Conservation (phyloP, 805 yeast genomes). For the Martiniozyma abietophila region DNA sequence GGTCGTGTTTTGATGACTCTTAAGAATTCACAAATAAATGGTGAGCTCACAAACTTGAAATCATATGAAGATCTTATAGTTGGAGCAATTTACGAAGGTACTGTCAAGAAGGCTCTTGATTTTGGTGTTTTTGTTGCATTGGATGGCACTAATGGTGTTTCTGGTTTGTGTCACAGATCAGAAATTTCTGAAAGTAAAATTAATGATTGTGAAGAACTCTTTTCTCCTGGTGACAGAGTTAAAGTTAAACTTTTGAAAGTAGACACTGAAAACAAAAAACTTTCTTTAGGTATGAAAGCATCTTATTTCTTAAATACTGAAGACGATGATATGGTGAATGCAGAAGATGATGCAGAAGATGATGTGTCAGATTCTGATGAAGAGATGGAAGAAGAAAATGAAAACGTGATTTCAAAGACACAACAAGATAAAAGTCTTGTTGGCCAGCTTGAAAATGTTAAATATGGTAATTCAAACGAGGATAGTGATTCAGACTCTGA, state of each 20-base stretch:
- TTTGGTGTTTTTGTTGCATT: conserved; percentile 87
- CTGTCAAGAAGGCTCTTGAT: conserved; percentile 66
- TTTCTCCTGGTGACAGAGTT: conserved; percentile 85
- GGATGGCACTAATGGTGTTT: conserved; percentile 61
- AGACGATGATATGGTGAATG: conserved; percentile 23
- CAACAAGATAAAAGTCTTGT: no score
- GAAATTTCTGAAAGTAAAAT: conserved; percentile 67
- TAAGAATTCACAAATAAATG: conserved; percentile 72
- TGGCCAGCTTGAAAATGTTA: conserved; percentile 4
- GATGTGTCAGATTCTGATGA: conserved; percentile 20
- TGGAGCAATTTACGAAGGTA: conserved; percentile 70
- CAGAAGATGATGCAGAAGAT: conserved; percentile 24
- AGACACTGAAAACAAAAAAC: conserved; percentile 56
- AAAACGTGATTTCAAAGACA: conserved; percentile 5
- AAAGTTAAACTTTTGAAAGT: conserved; percentile 69
- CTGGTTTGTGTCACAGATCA: conserved; percentile 82
- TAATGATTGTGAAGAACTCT: conserved; percentile 52
- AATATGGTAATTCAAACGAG: conserved; percentile 17
- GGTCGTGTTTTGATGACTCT: conserved; percentile 66
- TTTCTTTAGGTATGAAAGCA: conserved; percentile 91
- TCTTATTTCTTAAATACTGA: conserved; percentile 53
- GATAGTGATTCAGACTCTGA: conserved; percentile 16
- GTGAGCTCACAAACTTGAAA: conserved; percentile 51
- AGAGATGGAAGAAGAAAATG: conserved; percentile 28
- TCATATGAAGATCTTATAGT: conserved; percentile 56